These are phyloP conservation scores for Linnemannia hyalina DNA, from an alignment of 192 early-diverging fungal genomes.

Conservation along the genomic window DNA sequence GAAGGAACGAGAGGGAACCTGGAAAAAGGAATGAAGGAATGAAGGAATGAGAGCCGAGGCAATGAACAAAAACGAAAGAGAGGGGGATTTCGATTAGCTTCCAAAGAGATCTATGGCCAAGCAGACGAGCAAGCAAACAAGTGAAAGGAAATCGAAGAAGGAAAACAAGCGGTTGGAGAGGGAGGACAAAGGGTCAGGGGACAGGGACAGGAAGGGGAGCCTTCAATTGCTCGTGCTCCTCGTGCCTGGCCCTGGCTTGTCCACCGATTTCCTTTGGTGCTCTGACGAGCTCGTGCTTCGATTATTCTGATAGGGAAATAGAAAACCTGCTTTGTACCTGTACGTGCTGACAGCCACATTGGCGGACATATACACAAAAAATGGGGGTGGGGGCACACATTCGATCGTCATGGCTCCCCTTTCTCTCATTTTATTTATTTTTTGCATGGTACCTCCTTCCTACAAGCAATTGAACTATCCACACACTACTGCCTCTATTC, in stretches of 20 bases:
- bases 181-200: background rate
- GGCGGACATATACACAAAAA: background rate
- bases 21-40: background rate
- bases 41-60: background rate
- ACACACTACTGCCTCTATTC: too few species aligned
- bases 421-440: background rate
- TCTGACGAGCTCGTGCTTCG: background rate
- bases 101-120: background rate
- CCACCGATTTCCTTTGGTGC: background rate
- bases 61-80: background rate
- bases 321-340: background rate
- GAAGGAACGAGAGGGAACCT: background rate
- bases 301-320: too few species aligned
- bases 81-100: slow-evolving; percentile 4
- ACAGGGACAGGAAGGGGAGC: background rate
- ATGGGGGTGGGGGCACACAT: background rate
- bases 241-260: background rate
- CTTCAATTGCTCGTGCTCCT: background rate
- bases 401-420: background rate
- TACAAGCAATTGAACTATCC: background rate
- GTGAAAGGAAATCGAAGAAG: background rate
- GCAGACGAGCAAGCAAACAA: too few species aligned
- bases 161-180: background rate
- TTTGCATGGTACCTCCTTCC: too few species aligned
- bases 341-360: background rate